Base-by-base conservation (phyloP, 768 basidiomycete species). In the Paxillus involutus region DNA sequence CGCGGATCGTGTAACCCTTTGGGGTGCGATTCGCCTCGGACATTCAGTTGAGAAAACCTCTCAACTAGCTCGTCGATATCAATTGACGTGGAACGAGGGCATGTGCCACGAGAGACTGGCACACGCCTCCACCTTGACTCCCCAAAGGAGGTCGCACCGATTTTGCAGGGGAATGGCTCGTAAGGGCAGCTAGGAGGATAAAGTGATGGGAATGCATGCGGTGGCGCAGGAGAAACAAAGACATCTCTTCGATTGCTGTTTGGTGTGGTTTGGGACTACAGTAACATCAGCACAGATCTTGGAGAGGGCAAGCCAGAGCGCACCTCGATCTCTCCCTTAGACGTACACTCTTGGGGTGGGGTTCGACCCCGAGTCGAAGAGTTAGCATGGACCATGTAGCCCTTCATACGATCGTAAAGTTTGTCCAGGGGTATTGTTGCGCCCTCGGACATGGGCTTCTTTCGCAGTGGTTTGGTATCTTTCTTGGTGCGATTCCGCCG, bases 161-260 rank as follows among this genome's bases (percentile, higher is more conserved):
- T 39, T 52, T 62, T 62, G 50, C 57, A 59, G 0, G 54, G 63
- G 4, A 63, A 63, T 12, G 63, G 63, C 29, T 63, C 54, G 6
- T 65, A 51, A 41, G 6, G 10, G 19, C 63, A 65, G 2, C 3
- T 46, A 0, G 57, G 52, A 8, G 63, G 63, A 36, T 63, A 63
- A 8, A 30, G 0, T 0, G 57, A 59, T 0, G 63, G 63, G 42
- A 65, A 63, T 0, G 55, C 57, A 14, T 63, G 63, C 1, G 26
- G 37, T 7, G 63, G 63, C 0, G 63, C n/a, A 26, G 45, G 12
- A 4, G 40, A 48, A 1, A 6, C 0, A 12, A 63, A 49, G 0
- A 6, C 17, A 3, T 55, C 21, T 16, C 42, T 32, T 0, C 9
- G 21, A 4, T 16, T 0, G 0, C 36, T 8, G 12, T 26, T 5